These are phyloP conservation scores for Alternaria solani DNA, from an alignment of 2,329 filamentous ascomycete genomes.

Conservation along the genomic window DNA sequence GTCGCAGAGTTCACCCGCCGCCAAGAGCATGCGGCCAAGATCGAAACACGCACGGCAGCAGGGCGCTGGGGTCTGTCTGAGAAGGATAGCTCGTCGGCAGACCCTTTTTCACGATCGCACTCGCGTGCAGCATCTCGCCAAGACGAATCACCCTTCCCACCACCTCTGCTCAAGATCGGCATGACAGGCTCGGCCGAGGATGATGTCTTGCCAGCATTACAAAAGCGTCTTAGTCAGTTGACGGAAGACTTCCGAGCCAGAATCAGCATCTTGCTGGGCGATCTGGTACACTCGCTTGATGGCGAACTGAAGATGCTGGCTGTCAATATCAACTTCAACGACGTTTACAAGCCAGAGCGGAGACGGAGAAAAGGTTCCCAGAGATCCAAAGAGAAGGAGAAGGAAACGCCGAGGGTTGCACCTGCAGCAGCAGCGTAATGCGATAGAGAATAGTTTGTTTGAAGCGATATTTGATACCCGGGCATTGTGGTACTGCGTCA, in stretches of 20 bases:
- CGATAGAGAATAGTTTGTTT: not conserved
- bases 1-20: conserved; percentile 91
- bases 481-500: conserved; percentile 1
- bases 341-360: conserved; percentile 83
- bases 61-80: conserved; percentile 71
- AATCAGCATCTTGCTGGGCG: conserved; percentile 83
- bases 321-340: conserved; percentile 99
- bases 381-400: conserved; percentile 38
- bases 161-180: conserved; percentile 47
- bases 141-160: conserved; percentile 55
- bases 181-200: conserved; percentile 58
- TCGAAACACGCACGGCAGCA: conserved; percentile 70
- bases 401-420: conserved; percentile 32
- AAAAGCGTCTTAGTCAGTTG: conserved; percentile 75
- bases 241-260: conserved; percentile 78
- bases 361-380: conserved; percentile 61
- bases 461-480: conserved; percentile 12
- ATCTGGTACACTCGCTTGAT: conserved; percentile 91
- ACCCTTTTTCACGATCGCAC: conserved; percentile 28
- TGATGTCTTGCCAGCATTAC: conserved; percentile 76
- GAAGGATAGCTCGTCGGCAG: conserved; percentile 48
- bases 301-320: conserved; percentile 95
- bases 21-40: conserved; percentile 82
- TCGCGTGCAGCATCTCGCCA: conserved; percentile 33
- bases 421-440: not conserved